Evolutionary conservation across 495 filamentous ascomycete genomes (phyloP).

Genomic region (Apiosordaria backusii): DNA sequence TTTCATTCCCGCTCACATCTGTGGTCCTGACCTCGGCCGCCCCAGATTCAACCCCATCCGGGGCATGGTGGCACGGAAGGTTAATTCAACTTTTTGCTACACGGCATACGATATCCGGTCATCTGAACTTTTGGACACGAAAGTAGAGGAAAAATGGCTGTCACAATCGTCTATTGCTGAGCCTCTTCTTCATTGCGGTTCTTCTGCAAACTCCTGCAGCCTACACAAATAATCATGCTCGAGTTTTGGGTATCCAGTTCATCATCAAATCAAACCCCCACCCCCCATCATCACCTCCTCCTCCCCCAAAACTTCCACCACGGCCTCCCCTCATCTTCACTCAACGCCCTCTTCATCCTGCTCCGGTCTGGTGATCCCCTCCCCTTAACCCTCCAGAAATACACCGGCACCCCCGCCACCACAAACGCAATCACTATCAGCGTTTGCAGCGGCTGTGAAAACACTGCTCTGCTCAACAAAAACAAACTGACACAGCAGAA

Average conservation of each 20-base stretch:
- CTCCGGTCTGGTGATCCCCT: slow-evolving; percentile 52
- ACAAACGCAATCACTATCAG: slow-evolving; percentile 81
- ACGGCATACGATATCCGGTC: not conserved
- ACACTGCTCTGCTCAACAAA: slow-evolving; percentile 78
- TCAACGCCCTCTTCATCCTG: slow-evolving; percentile 32
- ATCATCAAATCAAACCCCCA: not conserved
- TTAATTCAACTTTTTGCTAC: not conserved
- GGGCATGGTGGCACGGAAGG: not conserved
- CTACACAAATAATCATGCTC: not conserved
- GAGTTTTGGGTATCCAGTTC: not conserved
- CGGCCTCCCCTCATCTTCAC: slow-evolving; percentile 22
- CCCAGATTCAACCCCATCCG: not conserved
- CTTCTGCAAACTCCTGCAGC: too few relatives aligned
- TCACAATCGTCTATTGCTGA: not conserved
- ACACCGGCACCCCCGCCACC: slow-evolving; percentile 76
- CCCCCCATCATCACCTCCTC: slow-evolving; percentile 14
- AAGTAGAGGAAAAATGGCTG: not conserved
- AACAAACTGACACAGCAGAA: slow-evolving; percentile 98
- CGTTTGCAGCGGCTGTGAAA: slow-evolving; percentile 86
- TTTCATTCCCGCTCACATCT: not conserved
- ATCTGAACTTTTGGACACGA: not conserved
- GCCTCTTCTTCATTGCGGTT: not conserved
- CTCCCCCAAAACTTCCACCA: slow-evolving; percentile 49
- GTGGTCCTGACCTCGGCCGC: too few relatives aligned
- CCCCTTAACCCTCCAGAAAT: slow-evolving; percentile 76